Percentiles rank a stretch among this genome's conserved stretches.
These are phyloP conservation scores for Pseudocercospora ulei DNA, from an alignment of 2,329 filamentous ascomycete species.

Conservation along the genomic window DNA sequence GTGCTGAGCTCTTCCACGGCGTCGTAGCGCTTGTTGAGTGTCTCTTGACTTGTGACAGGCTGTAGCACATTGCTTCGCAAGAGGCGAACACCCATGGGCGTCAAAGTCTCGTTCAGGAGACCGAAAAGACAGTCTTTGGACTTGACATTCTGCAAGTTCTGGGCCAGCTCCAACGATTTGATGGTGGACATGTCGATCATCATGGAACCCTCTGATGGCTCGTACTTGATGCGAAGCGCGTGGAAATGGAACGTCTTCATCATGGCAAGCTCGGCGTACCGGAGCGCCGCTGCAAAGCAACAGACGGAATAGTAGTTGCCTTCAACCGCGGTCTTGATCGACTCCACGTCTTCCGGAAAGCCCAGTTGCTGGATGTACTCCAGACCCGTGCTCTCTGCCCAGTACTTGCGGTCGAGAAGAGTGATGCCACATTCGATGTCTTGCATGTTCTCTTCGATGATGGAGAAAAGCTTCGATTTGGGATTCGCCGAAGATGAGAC, in stretches of 20 bases:
- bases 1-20: constrained; percentile 71
- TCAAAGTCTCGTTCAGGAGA: constrained; percentile 71
- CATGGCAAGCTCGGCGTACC: constrained; percentile 65
- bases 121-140: constrained; percentile 78
- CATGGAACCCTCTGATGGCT: constrained; percentile 85
- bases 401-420: constrained; percentile 65
- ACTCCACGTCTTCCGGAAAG: constrained; percentile 67
- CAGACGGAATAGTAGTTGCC: constrained; percentile 82
- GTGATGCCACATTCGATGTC: constrained; percentile 50
- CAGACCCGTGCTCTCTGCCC: constrained; percentile 68
- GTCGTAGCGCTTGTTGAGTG: constrained; percentile 64
- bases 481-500: constrained; percentile 60
- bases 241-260: constrained; percentile 61
- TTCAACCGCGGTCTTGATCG: constrained; percentile 65
- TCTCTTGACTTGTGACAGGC: constrained; percentile 62
- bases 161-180: constrained; percentile 75
- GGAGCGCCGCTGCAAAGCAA: constrained; percentile 78
- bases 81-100: constrained; percentile 78
- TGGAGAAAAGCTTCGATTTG: constrained; percentile 62
- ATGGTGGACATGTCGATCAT: constrained; percentile 89
- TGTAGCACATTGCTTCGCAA: constrained; percentile 80
- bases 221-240: constrained; percentile 75
- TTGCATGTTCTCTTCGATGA: constrained; percentile 62
- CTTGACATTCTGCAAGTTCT: constrained; percentile 67
- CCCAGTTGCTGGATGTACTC: constrained; percentile 72